A percentile compares a stretch with the other conserved stretches of the same genome.
Evolutionary conservation across 495 filamentous ascomycete species (phyloP).

Genomic region (Daldinia childiae): DNA sequence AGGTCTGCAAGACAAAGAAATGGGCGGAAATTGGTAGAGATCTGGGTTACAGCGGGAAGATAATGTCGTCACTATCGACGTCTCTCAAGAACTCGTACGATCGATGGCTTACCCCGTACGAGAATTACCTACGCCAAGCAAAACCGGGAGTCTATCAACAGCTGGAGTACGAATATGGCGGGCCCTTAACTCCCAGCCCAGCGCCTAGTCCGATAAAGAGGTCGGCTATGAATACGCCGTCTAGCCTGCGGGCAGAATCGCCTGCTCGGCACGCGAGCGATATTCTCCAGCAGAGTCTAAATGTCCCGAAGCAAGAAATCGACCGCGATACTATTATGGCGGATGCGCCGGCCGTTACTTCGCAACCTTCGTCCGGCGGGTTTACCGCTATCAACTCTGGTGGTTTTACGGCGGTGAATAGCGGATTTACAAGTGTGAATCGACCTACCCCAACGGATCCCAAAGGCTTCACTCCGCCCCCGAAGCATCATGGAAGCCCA

Average conservation of each 20-base stretch:
- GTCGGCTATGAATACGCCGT: conserved; percentile 73
- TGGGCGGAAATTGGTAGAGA: conserved; percentile 99
- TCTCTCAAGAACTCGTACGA: conserved; percentile 99
- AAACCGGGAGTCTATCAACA: conserved; percentile 98
- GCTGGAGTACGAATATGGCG: conserved; percentile 91
- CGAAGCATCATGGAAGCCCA: conserved; percentile 62
- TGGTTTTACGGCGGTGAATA: conserved; percentile 57
- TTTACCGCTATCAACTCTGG: conserved; percentile 81
- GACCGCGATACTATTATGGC: conserved; percentile 63
- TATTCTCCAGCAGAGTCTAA: conserved; percentile 71
- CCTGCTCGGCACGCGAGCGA: conserved; percentile 75
- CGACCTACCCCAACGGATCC: conserved; percentile 52
- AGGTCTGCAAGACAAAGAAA: conserved; percentile 96
- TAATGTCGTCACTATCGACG: conserved; percentile 99
- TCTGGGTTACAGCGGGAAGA: conserved; percentile 98
- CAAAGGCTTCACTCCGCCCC: conserved; percentile 54
- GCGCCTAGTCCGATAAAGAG: conserved; percentile 86
- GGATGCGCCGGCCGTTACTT: conserved; percentile 57
- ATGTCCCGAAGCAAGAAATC: conserved; percentile 57
- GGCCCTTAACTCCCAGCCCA: conserved; percentile 92
- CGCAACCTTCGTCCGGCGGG: conserved; percentile 59
- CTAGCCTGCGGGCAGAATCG: conserved; percentile 70
- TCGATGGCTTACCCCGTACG: conserved; percentile 94
- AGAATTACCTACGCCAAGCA: conserved; percentile 90
- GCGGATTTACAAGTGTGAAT: conserved; percentile 84